Base-by-base conservation (phyloP, 352 stramenopile genomes). In the Pythium plurisporium region DNA sequence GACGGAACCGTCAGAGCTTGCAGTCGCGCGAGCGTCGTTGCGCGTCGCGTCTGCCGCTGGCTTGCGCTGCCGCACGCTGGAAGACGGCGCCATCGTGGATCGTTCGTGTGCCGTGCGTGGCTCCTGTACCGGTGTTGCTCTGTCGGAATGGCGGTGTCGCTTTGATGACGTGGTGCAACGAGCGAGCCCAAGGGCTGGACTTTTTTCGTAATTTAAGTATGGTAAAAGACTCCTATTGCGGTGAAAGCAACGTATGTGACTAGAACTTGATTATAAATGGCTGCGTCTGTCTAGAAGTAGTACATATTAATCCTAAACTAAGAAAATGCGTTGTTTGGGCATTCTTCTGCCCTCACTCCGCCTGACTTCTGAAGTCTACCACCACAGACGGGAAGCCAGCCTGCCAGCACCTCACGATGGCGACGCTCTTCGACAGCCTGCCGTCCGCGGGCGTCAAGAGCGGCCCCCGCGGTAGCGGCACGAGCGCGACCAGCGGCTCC, bases 401-500 rank as follows among this genome's bases (percentile, higher is more conserved):
- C n/a, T n/a, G n/a, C n/a, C 33, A 38, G 15, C 33, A 15, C 15
- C 9, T 15, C 9, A 38, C 42, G 5, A 91, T 91, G 82, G 77
- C 79, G 34, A 79, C 79, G 64, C 64, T 91, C 27, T 91, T 91
- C 55, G 82, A 69, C 38, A 77, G 69, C 55, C 74, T 91, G 45
- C 82, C 82, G 55, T 73, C 79, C 8, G 82, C 76, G 26, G 79
- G 73, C 3, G 57, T 79, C 59, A 74, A 78, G 65, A 77, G 72
- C 46, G 69, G 72, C 40, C 60, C 70, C 10, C 74, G 70, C 37
- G 82, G 66, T 42, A 70, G 64, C 34, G 65, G 73, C 19, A 62
- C 65, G 9, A 43, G 33, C 4, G 46, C 7, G 6, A 38, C 51
- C 11, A 53, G 15, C 26, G 46, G 61, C 6, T 65, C 44, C 11